Evolutionary conservation across 2,329 filamentous ascomycete species (phyloP), one percentile per base, ranked within the genome.

Genomic region (Dactylellina cionopaga): DNA sequence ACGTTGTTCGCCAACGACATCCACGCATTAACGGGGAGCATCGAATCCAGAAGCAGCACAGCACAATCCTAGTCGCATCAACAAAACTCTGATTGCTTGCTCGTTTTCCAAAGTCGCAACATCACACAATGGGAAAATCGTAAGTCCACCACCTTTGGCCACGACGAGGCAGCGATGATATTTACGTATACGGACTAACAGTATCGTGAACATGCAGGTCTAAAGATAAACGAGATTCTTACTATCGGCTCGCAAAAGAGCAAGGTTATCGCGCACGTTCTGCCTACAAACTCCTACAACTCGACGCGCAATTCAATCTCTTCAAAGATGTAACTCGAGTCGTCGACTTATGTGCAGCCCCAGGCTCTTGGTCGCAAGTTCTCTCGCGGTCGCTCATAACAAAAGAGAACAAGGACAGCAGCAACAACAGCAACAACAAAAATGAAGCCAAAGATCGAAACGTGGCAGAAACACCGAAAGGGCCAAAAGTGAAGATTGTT

Each of bases 151-250:
- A 44, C 24, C 35, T 9, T 37, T 10, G 3, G 15, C 31, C 7
- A 27, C 19, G 15, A 19, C 46, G n/a, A 25, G 4, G 37, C 31
- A 5, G 17, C 24, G 24, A 11, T 7, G 11, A 41, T 24, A 41
- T 54, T 29, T 43, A n/a, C 41, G 9, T 31, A 27, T n/a, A 49
- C 43, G 17, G 25, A 35, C 41, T 59, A 37, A 47, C 55, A 13
- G 43, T 5, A 13, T 25, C 5, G 5, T 4, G 24, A 27, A 25
- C 3, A 11, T 56, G 15, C 43, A 74, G 69, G 35, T 74, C 69
- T 9, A 99, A 99, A 81, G 95, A 99, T 80, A 99, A 99, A 83
- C 91, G 95, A 58, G 95, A 99, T 80, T 93, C 93, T 46, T 99
- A 99, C 82, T 99, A 99, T 79, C 88, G 95, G 59, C 90, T 99